Conservation (phyloP, 768 basidiomycete genomes). For the Neoboletus magnificus region DNA sequence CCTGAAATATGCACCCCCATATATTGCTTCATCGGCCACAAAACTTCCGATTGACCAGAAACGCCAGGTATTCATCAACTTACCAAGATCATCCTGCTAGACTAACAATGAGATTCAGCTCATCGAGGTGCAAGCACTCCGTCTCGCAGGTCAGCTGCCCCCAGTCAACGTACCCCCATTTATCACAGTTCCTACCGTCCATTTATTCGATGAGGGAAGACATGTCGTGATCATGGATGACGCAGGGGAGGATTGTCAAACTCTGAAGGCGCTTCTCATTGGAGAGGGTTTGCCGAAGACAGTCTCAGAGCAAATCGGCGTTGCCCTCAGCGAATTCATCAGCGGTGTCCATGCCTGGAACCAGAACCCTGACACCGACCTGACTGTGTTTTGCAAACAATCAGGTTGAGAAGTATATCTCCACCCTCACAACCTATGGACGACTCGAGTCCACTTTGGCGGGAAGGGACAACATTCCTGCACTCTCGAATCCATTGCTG, state of each 20-base stretch:
- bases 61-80: constrained; percentile 47
- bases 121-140: constrained; percentile 48
- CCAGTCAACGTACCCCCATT: constrained; percentile 30
- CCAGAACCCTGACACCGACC: constrained; percentile 24
- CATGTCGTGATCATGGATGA: constrained; percentile 65
- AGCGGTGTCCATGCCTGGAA: constrained; percentile 49
- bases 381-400: constrained; percentile 41
- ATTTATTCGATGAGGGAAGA: constrained; percentile 46
- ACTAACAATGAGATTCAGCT: constrained; percentile 35
- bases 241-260: constrained; percentile 38
- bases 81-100: background rate
- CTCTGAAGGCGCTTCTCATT: constrained; percentile 41
- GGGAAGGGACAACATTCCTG: constrained; percentile 30
- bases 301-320: constrained; percentile 45
- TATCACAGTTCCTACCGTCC: constrained; percentile 48
- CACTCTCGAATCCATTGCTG: constrained; percentile 42
- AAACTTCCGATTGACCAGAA: constrained; percentile 38
- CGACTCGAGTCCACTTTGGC: constrained; percentile 39
- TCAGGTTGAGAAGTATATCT: constrained; percentile 38
- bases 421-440: constrained; percentile 43
- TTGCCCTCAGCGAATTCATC: constrained; percentile 54
- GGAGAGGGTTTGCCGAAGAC: constrained; percentile 29
- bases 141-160: constrained; percentile 37
- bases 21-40: constrained; percentile 28
- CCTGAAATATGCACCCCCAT: constrained; percentile 56